Base-by-base conservation (phyloP, 108 stramenopile species). In the Schizochytrium sp. region DNA sequence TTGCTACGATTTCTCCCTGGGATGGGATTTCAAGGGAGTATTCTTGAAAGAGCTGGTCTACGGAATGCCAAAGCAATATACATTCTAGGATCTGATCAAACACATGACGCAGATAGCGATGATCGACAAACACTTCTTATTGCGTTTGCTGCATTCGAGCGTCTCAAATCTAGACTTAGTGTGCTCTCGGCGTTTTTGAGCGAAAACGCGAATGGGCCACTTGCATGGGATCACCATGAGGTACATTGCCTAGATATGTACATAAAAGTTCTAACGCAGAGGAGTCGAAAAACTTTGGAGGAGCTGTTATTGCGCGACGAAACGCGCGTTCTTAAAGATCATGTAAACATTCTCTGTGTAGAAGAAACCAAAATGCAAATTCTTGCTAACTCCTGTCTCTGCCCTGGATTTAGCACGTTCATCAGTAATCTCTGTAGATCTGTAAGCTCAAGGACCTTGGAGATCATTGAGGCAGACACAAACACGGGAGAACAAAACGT, bases 361-460 rank as follows among this genome's bases (percentile, higher is more conserved):
- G 76, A 83, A 3, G 76, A 83, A 40, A 55, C 47, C 45, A 83
- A 83, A 53, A 49, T 83, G 50, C 76, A 83, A 42, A 49, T 83
- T 55, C 53, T 83, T 40, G 76, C 76, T 1, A 56, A 40, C 10
- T 46, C 76, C 8, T 83, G 76, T 53, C 10, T 83, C 50, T 83
- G 76, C 40, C 76, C 76, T 5, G 76, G 76, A 5, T 83, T 83
- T 28, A 55, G 17, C 0, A 40, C 76, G 1, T 83, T 83, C 28
- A 55, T 83, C 76, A 40, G 15, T 8, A 83, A 83, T 83, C 28
- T 83, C 5, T 55, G 47, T 42, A 17, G 47, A 17, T 83, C 76
- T 53, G 55, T 53, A 38, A 42, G 64, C 64, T 69, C 64, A 28
- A 28, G 28, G 28, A 28, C 28, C 28, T 28, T n/a, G 19, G 59